These are phyloP conservation scores for Chloranthus sessilifolius DNA, from an alignment of 164 flowering plant species.

Conservation along the genomic window DNA sequence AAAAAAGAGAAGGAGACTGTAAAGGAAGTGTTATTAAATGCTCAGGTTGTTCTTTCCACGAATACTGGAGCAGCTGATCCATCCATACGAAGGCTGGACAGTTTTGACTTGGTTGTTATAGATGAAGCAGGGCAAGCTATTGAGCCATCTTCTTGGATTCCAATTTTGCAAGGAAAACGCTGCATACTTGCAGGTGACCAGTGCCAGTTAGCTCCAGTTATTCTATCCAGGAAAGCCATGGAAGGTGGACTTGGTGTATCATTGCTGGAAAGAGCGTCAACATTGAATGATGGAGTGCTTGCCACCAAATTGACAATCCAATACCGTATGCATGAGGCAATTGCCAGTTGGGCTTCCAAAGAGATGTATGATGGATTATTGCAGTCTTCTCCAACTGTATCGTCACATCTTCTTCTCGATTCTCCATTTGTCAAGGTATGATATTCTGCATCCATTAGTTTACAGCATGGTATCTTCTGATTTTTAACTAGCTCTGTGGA, in stretches of 20 bases:
- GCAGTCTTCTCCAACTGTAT: slow-evolving; percentile 56
- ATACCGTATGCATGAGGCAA: slow-evolving; percentile 89
- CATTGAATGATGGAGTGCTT: slow-evolving; percentile 62
- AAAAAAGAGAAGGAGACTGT: slow-evolving; percentile 85
- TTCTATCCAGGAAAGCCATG: slow-evolving; percentile 71
- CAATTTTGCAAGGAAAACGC: slow-evolving; percentile 81
- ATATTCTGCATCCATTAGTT: background rate
- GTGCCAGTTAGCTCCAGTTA: slow-evolving; percentile 89
- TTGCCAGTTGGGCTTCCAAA: slow-evolving; percentile 92
- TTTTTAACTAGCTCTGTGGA: no score
- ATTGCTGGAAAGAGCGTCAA: slow-evolving; percentile 67
- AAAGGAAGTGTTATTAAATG: slow-evolving; percentile 59
- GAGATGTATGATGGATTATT: slow-evolving; percentile 83
- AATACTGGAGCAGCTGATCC: slow-evolving; percentile 93
- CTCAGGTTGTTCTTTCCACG: slow-evolving; percentile 84
- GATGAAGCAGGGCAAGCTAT: slow-evolving; percentile 97
- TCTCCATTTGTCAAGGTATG: slow-evolving; percentile 86
- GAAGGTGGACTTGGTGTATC: slow-evolving; percentile 95
- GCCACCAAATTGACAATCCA: slow-evolving; percentile 65
- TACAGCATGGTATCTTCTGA: background rate
- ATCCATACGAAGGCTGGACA: slow-evolving; percentile 50
- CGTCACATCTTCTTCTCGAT: slow-evolving; percentile 80
- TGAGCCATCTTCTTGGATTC: slow-evolving; percentile 93
- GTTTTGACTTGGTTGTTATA: slow-evolving; percentile 79
- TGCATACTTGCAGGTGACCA: slow-evolving; percentile 86